Conservation (phyloP, 2,329 filamentous ascomycete species). For the Penicillium crustosum region DNA sequence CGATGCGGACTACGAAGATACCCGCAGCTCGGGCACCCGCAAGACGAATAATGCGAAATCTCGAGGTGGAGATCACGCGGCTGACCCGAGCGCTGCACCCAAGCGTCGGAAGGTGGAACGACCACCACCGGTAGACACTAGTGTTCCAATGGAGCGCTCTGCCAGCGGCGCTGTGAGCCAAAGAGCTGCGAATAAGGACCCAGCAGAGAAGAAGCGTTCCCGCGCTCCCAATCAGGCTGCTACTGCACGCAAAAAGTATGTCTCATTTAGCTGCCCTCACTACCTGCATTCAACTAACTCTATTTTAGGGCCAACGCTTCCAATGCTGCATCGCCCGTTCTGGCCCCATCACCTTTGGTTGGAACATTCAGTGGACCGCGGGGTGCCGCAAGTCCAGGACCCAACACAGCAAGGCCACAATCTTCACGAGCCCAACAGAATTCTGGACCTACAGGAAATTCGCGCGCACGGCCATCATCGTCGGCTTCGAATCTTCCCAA, state of each 20-base stretch:
- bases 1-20: slow-evolving; percentile 79
- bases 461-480: slow-evolving; percentile 58
- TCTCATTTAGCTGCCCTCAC: slow-evolving; percentile 16
- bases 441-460: slow-evolving; percentile 62
- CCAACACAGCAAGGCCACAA: slow-evolving; percentile 59
- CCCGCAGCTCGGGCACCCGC: slow-evolving; percentile 38
- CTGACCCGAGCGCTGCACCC: slow-evolving; percentile 33
- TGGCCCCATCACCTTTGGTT: slow-evolving; percentile 74
- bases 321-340: slow-evolving; percentile 64
- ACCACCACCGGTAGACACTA: slow-evolving; percentile 36
- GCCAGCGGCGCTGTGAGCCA: slow-evolving; percentile 39
- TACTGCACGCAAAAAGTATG: slow-evolving; percentile 70
- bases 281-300: slow-evolving; percentile 12
- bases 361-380: slow-evolving; percentile 63
- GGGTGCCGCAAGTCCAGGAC: slow-evolving; percentile 60
- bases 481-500: slow-evolving; percentile 63
- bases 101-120: slow-evolving; percentile 86
- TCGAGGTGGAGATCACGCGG: slow-evolving; percentile 30
- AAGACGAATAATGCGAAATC: slow-evolving; percentile 63
- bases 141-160: slow-evolving; percentile 42
- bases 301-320: slow-evolving; percentile 49
- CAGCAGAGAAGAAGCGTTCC: slow-evolving; percentile 67
- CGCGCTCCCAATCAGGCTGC: slow-evolving; percentile 69
- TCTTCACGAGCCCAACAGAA: slow-evolving; percentile 74
- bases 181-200: slow-evolving; percentile 58